phyloP scores from a whole-genome alignment of 495 filamentous ascomycete genomes.

The Lindgomyces ingoldianus region DNA sequence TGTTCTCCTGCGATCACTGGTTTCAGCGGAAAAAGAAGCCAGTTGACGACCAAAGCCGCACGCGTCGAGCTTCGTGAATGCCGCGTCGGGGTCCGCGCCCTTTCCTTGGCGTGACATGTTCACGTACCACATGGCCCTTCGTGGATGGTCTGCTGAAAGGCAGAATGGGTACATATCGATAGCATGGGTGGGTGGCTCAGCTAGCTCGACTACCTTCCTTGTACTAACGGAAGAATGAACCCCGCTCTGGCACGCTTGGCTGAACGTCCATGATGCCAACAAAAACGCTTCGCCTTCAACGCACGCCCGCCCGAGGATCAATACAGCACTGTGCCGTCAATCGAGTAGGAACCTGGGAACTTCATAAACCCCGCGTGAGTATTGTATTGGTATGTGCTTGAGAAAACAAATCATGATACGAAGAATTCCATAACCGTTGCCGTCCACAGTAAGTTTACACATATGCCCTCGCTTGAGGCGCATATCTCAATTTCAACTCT shows the following conservation, averaged over 20 bases:
- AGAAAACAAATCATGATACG: constrained; percentile 29
- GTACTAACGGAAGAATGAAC: no score
- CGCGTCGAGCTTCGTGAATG: not conserved
- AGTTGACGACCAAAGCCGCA: not conserved
- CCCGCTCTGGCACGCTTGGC: no score
- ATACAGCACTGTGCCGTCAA: no score
- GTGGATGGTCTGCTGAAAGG: not conserved
- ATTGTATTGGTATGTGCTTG: constrained; percentile 26
- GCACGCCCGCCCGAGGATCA: no score
- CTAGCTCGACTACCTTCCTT: not conserved
- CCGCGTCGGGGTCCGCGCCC: not conserved
- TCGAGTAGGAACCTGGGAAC: not conserved
- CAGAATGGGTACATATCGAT: not conserved
- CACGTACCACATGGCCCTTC: constrained; percentile 7
- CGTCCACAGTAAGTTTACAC: constrained; percentile 8
- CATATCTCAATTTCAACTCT: not conserved
- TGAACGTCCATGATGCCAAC: not conserved
- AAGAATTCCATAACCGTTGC: constrained; percentile 11
- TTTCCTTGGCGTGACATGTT: constrained; percentile 4
- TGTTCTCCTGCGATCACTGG: not conserved
- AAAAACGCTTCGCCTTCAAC: constrained; percentile 5
- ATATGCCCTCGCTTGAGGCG: not conserved
- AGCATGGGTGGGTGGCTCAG: not conserved
- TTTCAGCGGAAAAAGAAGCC: not conserved
- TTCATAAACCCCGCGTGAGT: not conserved